Evolutionary conservation across 805 yeast species (phyloP).

Genomic region (Cyberlindnera maclurae): DNA sequence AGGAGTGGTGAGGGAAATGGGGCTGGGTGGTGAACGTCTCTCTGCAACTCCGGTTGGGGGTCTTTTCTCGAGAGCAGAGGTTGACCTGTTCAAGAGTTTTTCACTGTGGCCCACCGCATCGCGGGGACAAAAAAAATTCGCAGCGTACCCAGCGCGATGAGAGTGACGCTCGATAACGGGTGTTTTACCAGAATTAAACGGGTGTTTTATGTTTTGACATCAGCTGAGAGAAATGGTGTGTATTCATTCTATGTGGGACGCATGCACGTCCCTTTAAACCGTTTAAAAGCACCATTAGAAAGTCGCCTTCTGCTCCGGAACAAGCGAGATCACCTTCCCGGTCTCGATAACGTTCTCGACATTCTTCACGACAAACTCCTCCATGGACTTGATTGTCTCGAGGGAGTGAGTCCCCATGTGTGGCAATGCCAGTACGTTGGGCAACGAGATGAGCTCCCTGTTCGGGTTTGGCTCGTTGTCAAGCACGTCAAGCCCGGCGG

Average conservation of each 20-base stretch:
- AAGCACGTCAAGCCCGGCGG: constrained; percentile 71
- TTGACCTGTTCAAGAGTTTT: too few relatives aligned
- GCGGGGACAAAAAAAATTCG: too few relatives aligned
- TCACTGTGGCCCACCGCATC: background rate
- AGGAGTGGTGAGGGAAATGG: background rate
- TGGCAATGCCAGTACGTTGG: constrained; percentile 72
- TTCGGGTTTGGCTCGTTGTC: constrained; percentile 71
- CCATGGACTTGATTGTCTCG: constrained; percentile 78
- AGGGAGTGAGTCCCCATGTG: constrained; percentile 82
- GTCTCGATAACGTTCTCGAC: constrained; percentile 47
- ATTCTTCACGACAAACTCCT: constrained; percentile 67
- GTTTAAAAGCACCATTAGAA: background rate
- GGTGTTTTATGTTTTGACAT: too few relatives aligned
- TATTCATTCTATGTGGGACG: too few relatives aligned
- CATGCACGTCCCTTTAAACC: too few relatives aligned
- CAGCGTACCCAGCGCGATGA: too few relatives aligned
- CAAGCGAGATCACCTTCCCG: constrained; percentile 66
- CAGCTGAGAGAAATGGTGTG: too few relatives aligned
- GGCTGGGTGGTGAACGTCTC: background rate
- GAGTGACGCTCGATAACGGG: too few relatives aligned
- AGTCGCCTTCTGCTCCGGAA: constrained; percentile 62
- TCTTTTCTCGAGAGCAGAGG: background rate
- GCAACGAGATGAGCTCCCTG: constrained; percentile 50
- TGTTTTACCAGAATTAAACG: too few relatives aligned
- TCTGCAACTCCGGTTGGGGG: background rate